Evolutionary conservation across 2,329 filamentous ascomycete species (phyloP).

Genomic region (Coniochaeta sp.): DNA sequence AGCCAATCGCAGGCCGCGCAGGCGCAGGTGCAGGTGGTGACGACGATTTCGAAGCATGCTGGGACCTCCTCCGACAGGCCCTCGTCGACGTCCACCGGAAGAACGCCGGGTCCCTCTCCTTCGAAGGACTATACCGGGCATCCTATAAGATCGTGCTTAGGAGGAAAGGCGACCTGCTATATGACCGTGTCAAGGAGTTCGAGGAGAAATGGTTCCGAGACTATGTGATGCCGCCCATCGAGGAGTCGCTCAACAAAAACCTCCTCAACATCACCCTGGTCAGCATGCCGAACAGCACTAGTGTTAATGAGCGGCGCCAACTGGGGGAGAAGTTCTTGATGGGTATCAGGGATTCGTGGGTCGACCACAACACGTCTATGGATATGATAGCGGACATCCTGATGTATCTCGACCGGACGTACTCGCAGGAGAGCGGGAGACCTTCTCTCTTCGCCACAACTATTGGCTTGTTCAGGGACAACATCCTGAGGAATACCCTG

Average conservation of each 20-base stretch:
- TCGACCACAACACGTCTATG: constrained; percentile 87
- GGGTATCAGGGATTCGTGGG: constrained; percentile 71
- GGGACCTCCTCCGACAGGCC: constrained; percentile 69
- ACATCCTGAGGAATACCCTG: constrained; percentile 63
- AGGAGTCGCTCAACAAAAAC: constrained; percentile 61
- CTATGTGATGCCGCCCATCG: constrained; percentile 65
- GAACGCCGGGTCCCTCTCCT: constrained; percentile 83
- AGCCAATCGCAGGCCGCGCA: constrained; percentile 2
- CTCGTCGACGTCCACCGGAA: constrained; percentile 86
- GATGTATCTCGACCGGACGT: constrained; percentile 94
- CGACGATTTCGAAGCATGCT: constrained; percentile 79
- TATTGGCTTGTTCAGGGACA: constrained; percentile 82
- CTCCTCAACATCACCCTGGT: constrained; percentile 56
- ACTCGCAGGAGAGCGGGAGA: constrained; percentile 60
- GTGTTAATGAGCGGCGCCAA: constrained; percentile 70
- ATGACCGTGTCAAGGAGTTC: constrained; percentile 71
- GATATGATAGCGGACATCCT: constrained; percentile 94
- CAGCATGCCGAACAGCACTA: constrained; percentile 43
- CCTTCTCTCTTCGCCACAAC: constrained; percentile 78
- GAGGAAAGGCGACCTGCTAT: constrained; percentile 77
- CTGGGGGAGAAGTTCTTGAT: constrained; percentile 79
- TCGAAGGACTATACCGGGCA: constrained; percentile 90
- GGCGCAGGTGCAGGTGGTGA: constrained; percentile 37
- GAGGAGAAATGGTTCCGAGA: constrained; percentile 75
- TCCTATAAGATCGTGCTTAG: constrained; percentile 90